Evolutionary conservation across 2,329 filamentous ascomycete species (phyloP).

Genomic region (Hortaea sp.): DNA sequence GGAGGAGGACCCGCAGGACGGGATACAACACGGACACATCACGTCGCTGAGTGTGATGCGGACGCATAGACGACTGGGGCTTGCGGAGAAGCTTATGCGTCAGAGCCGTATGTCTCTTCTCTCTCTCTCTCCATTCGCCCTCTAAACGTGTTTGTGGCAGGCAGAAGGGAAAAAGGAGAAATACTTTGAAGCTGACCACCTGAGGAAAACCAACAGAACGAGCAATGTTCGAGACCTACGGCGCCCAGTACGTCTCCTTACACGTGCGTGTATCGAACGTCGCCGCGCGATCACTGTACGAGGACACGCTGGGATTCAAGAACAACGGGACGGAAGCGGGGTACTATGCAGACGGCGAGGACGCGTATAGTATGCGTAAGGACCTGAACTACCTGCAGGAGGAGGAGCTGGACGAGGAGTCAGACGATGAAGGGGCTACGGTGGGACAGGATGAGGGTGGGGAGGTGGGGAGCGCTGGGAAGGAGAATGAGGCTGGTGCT

Average conservation of each 20-base stretch:
- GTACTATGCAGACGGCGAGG: conserved; percentile 96
- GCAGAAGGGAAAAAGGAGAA: too few relatives aligned
- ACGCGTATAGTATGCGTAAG: conserved; percentile 89
- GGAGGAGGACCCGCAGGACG: conserved; percentile 93
- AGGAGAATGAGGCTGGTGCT: conserved; percentile 4
- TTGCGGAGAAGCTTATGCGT: conserved; percentile 95
- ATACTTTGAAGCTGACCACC: conserved; percentile 2
- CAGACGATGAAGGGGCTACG: conserved; percentile 27
- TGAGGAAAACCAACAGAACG: conserved; percentile 47
- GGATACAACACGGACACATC: conserved; percentile 89
- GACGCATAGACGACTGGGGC: conserved; percentile 79
- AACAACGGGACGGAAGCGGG: conserved; percentile 77
- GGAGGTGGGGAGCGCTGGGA: conserved; percentile 26
- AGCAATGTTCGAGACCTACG: conserved; percentile 93
- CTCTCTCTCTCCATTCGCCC: not conserved
- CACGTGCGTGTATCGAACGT: conserved; percentile 92
- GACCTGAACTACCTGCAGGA: conserved; percentile 55
- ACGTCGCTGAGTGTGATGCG: conserved; percentile 93
- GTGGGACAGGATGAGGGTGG: conserved; percentile 35
- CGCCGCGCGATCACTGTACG: conserved; percentile 84
- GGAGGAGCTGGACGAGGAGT: conserved; percentile 41
- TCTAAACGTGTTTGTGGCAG: not conserved
- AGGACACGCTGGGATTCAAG: conserved; percentile 80
- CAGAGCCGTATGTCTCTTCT: conserved; percentile 61
- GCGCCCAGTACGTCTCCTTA: conserved; percentile 83